Conservation (phyloP, 371 early-diverging fungal genomes). For the Cokeromyces recurvatus region DNA sequence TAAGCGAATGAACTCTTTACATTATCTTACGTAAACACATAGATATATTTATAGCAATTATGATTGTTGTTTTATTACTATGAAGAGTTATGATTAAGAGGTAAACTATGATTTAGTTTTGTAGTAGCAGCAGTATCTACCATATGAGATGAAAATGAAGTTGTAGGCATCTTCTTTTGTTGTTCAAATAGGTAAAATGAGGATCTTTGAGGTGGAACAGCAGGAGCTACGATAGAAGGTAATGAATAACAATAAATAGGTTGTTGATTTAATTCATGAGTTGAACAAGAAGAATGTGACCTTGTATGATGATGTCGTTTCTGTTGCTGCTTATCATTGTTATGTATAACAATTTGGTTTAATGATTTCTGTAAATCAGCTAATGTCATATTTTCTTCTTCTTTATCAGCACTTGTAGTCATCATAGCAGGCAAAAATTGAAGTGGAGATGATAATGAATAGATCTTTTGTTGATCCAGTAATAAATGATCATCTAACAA, state of each 20-base stretch:
- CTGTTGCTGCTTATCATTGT: too few species aligned
- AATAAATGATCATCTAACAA: background rate
- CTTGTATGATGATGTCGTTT: conserved; percentile 9
- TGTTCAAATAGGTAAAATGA: too few species aligned
- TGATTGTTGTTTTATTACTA: too few species aligned
- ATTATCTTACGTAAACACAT: too few species aligned
- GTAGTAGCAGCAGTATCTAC: too few species aligned
- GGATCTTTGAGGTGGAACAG: conserved; percentile 27
- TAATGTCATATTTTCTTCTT: conserved; percentile 32
- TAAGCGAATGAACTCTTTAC: too few species aligned
- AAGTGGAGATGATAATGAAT: conserved; percentile 1
- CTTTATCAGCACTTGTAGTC: background rate
- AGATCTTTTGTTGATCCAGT: conserved; percentile 3
- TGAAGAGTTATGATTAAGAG: too few species aligned
- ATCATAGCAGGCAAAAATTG: conserved; percentile 4
- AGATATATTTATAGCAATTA: too few species aligned
- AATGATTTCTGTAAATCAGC: conserved; percentile 32
- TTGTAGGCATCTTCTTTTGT: too few species aligned
- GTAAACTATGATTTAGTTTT: too few species aligned
- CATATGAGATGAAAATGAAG: too few species aligned
- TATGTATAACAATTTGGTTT: conserved; percentile 9
- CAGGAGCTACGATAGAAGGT: conserved; percentile 25
- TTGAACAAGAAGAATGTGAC: too few species aligned
- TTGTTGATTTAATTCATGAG: conserved; percentile 18
- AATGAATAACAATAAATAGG: background rate